Base-by-base conservation (phyloP, 208 protist species). In the Leptomonas seymouri region DNA sequence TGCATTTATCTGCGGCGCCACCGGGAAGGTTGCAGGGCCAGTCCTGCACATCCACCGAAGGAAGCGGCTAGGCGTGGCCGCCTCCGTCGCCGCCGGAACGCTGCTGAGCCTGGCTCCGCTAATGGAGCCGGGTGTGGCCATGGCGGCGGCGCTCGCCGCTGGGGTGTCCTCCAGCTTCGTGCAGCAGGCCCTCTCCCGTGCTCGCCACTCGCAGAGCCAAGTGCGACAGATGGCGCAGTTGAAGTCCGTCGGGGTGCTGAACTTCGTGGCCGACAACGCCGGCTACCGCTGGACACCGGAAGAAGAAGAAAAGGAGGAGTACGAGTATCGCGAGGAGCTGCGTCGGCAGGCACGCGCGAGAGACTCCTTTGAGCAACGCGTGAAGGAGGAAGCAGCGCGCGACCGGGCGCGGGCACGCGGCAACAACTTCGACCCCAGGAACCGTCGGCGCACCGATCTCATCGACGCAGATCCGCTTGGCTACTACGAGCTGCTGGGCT, bases 301-400 rank as follows among this genome's bases (percentile, higher is more conserved):
- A 53, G 87, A 94, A 21, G 91, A 97, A 69, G 89, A 97, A 67
- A 74, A 81, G 21, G 78, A 82, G 34, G 91, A 94, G 83, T 97
- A 93, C 67, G 91, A 97, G 77, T 93, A 94, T 76, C 82, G 89
- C 12, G 91, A 97, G 81, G 87, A 97, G 70, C 80, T 97, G 46
- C 85, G 91, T 20, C 82, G 71, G 27, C 78, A 76, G 42, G 91
- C 91, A 12, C 85, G 89, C 25, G 77, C 71, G 31, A 85, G 83
- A 50, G 76, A 80, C 49, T 72, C 58, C 23, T 97, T 97, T 46
- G 84, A 97, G 76, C 86, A 93, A 65, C 85, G 83, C 11, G 87
- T 97, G 34, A 92, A 93, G 79, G 89, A 97, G 66, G 89, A 94
- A 56, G 78, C 81, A 27, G 84, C 87, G 28, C 76, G 89, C 9